Conservation (phyloP, 2,329 filamentous ascomycete species). For the Emmonsiellopsis sp. region DNA sequence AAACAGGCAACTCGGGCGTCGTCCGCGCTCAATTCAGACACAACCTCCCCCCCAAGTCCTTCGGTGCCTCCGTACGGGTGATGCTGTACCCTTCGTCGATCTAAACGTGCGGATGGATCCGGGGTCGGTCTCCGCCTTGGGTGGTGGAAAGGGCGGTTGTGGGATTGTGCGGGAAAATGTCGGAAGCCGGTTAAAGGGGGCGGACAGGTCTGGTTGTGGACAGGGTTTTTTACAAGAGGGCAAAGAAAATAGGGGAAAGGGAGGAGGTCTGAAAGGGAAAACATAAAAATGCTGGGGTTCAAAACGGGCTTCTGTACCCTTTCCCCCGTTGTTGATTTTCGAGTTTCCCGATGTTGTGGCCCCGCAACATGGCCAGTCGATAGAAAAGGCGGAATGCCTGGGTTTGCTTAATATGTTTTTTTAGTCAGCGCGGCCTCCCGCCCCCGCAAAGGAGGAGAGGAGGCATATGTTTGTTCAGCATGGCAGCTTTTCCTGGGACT, state of each 20-base stretch:
- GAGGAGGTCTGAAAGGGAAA: background rate
- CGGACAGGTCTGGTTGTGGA: background rate
- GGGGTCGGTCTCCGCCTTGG: background rate
- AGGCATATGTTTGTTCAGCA: background rate
- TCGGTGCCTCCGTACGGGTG: conserved; percentile 90
- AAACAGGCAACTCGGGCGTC: conserved; percentile 85
- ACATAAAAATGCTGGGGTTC: background rate
- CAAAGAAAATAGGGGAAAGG: background rate
- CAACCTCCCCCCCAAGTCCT: conserved; percentile 93
- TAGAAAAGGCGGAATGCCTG: conserved; percentile 1
- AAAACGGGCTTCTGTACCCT: conserved; percentile 1
- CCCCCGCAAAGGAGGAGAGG: background rate
- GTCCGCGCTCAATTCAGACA: conserved; percentile 94
- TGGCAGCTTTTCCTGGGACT: background rate
- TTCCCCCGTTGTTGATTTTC: background rate
- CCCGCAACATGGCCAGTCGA: background rate
- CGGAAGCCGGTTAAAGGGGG: background rate
- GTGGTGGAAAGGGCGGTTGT: background rate
- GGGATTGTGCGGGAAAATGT: background rate
- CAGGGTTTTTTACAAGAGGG: background rate
- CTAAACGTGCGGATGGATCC: conserved; percentile 46
- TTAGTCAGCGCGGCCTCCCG: background rate
- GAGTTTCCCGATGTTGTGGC: background rate
- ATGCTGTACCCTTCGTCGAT: conserved; percentile 98
- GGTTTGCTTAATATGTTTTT: conserved; percentile 2